phyloP scores from a whole-genome alignment of 176 grass and related monocot genomes.

The Microstegium vimineum region DNA sequence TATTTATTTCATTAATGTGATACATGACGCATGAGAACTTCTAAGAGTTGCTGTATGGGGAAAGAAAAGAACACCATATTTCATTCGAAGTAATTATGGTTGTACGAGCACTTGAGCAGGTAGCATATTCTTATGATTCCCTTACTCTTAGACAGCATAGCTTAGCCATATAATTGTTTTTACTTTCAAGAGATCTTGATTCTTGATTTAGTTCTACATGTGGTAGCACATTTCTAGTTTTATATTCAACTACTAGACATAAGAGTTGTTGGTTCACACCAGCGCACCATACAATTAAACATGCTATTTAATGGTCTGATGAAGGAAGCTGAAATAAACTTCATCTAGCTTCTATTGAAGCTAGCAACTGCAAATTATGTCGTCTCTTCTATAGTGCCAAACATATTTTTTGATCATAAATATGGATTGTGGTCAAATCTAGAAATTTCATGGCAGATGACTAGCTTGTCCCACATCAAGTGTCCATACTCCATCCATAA shows the following conservation, averaged over 20 bases:
- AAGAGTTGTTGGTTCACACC: neutral
- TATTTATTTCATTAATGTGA: neutral
- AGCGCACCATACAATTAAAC: neutral
- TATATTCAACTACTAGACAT: neutral
- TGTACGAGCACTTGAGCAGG: neutral
- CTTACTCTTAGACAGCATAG: neutral
- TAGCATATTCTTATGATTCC: neutral
- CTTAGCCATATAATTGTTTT: neutral
- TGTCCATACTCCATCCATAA: neutral
- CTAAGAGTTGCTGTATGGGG: neutral
- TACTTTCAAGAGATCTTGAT: neutral
- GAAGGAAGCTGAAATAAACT: neutral
- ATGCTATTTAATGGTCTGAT: neutral
- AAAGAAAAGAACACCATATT: neutral
- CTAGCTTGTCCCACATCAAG: neutral
- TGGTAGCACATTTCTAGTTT: neutral
- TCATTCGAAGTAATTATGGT: neutral
- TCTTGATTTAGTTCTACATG: neutral
- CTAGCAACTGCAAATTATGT: neutral
- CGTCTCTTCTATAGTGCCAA: neutral
- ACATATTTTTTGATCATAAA: slow-evolving; percentile 3
- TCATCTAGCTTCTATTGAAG: neutral
- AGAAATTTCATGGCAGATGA: neutral
- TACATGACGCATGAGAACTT: neutral
- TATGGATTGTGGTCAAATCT: neutral